A percentile compares a stretch with the other conserved stretches of the same genome.
These are phyloP conservation scores for Kwoniella sp. DNA, from an alignment of 768 basidiomycete genomes.

Conservation along the genomic window DNA sequence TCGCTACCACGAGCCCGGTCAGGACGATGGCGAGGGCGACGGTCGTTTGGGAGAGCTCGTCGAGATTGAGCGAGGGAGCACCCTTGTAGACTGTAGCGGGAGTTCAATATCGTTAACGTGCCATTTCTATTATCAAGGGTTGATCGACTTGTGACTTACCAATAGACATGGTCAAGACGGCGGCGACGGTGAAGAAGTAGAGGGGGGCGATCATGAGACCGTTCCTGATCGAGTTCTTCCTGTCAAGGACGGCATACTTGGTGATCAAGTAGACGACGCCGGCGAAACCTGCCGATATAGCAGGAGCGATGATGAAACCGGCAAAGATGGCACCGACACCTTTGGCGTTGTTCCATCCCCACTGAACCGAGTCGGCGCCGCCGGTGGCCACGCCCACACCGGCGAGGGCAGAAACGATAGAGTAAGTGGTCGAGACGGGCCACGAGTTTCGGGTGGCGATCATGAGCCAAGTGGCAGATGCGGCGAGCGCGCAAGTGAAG, in stretches of 20 bases:
- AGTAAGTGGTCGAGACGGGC: constrained; percentile 59
- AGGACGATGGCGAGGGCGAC: constrained; percentile 56
- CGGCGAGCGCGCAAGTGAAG: constrained; percentile 55
- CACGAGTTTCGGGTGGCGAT: constrained; percentile 50
- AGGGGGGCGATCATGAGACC: constrained; percentile 53
- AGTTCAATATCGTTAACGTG: not conserved
- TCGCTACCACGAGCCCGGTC: constrained; percentile 54
- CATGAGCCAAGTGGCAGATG: constrained; percentile 47
- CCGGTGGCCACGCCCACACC: constrained; percentile 56
- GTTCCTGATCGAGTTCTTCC: constrained; percentile 52
- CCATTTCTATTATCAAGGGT: not conserved
- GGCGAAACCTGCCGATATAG: constrained; percentile 56
- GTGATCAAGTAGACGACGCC: constrained; percentile 54
- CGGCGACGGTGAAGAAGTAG: constrained; percentile 52
- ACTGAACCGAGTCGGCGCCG: constrained; percentile 53
- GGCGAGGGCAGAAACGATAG: constrained; percentile 56
- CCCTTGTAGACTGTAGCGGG: constrained; percentile 55
- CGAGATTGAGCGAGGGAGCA: constrained; percentile 56
- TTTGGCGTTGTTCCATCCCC: constrained; percentile 58
- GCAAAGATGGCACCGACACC: constrained; percentile 54
- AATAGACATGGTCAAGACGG: constrained; percentile 58
- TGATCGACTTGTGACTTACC: constrained; percentile 31
- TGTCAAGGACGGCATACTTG: constrained; percentile 55
- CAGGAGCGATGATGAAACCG: constrained; percentile 53
- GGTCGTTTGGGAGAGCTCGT: constrained; percentile 46